Percentiles rank a stretch among this genome's conserved stretches.
Evolutionary conservation across 352 stramenopile species (phyloP).

Genomic region (Phytophthora multivora): DNA sequence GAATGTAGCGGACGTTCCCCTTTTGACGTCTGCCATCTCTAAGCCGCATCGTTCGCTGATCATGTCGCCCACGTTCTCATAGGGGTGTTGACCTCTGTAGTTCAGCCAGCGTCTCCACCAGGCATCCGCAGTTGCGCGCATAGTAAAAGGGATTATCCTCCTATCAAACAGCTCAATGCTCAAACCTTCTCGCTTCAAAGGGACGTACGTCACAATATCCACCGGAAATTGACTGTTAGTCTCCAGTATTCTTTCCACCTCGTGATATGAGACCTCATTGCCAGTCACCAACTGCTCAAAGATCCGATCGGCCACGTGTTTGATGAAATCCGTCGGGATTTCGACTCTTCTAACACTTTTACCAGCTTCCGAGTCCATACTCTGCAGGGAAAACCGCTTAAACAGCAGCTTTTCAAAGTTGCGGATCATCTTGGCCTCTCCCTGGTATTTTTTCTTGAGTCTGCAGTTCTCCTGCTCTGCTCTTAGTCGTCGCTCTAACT

Average conservation of each 20-base stretch:
- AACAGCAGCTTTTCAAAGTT: conserved; percentile 25
- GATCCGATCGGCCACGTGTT: conserved; percentile 19
- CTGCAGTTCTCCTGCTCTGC: conserved; percentile 32
- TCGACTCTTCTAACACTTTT: conserved; percentile 23
- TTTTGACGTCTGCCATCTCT: conserved; percentile 49
- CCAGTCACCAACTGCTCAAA: conserved; percentile 34
- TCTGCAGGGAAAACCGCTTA: conserved; percentile 12
- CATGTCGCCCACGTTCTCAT: conserved; percentile 34
- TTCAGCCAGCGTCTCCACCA: conserved; percentile 41
- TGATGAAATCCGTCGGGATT: conserved; percentile 17
- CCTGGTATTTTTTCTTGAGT: conserved; percentile 21
- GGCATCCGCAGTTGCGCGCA: conserved; percentile 34
- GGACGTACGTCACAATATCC: conserved; percentile 2
- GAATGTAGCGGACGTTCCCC: conserved; percentile 47
- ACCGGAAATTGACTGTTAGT: conserved; percentile 4
- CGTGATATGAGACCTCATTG: conserved; percentile 34
- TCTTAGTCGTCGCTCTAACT: conserved; percentile 22
- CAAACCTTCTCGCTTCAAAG: conserved; percentile 29
- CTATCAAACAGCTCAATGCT: conserved; percentile 38
- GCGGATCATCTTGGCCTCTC: conserved; percentile 13
- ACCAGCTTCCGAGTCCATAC: not conserved
- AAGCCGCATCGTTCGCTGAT: conserved; percentile 54
- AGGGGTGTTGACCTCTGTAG: conserved; percentile 21
- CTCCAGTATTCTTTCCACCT: conserved; percentile 43
- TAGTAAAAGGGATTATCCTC: conserved; percentile 35